Evolutionary conservation across 805 yeast species (phyloP), one percentile per base, ranked within the genome.

Genomic region (Lachancea quebecensis): DNA sequence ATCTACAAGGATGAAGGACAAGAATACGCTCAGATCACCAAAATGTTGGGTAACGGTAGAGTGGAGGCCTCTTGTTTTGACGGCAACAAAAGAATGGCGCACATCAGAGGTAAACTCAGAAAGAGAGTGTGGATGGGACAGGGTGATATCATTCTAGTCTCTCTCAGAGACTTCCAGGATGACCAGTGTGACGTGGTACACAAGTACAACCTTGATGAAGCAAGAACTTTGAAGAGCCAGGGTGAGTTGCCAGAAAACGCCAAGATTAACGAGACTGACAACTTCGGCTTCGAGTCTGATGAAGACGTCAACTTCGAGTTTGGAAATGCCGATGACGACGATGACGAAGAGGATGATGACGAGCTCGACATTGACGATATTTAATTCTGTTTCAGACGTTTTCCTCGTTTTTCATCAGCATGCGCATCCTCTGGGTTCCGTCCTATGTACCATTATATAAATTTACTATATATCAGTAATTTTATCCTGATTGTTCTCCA

Each of bases 91-190:
- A 82, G 99, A 75, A 79, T 89, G 79, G 99, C 95, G 15, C 99
- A 91, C 66, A 93, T 93, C 64, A 87, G 99, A 78, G 99, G 99
- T 60, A 93, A 93, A 67, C 79, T 93, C 72, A 86, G 99, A 79
- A 93, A 93, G 83, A 93, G 91, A 79, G 99, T 93, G 50, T 93
- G 99, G 99, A 90, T 93, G 88, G 86, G 86, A 39, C 98, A 89
- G 69, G 99, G 99, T 73, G 99, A 93, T 67, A 93, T 93, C 59
- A 88, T 93, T 57, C 74, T 93, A 64, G 93, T 91, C 39, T 90
- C 96, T 7, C 79, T 93, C 59, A 89, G 99, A 77, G 99, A 93
- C 63, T 93, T 93, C 81, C 97, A 93, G 72, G 97, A 91, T 62
- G 96, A 87, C 51, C 95, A 86, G 68, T 93, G 97, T 75, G 99